Base-by-base conservation (phyloP, 495 filamentous ascomycete genomes). In the Penicillium odoratum region DNA sequence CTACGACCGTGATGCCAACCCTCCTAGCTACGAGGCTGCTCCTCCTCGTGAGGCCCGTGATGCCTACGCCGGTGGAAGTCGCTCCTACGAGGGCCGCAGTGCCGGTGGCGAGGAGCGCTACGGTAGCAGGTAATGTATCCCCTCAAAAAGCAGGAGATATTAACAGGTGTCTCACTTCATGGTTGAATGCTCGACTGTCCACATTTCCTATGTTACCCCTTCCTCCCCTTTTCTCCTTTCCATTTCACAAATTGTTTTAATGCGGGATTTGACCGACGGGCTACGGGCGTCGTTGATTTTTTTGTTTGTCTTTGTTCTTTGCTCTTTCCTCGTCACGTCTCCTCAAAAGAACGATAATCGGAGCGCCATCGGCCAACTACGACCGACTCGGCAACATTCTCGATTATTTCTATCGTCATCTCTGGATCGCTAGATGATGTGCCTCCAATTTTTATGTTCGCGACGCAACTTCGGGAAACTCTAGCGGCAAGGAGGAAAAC, bases 11-110 rank as follows among this genome's bases (percentile, higher is more conserved):
- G 62, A 65, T 40, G 62, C 62, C 55, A 65, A 61, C 49, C 51
- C 62, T 57, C 51, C 58, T 25, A 70, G 68, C 62, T 77, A 75
- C 61, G 86, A 87, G 25, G 62, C 83, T 51, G 85, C 81, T 60
- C 76, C 85, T 68, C 84, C 85, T 59, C 78, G 78, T 60, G 86
- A 87, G 36, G 72, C 74, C 59, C 84, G 88, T 57, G 87, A 86
- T 53, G 72, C 80, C 51, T 87, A 86, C 63, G 62, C 62, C 45
- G 65, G 72, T 56, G 65, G 62, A 33, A 60, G 73, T 64, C 71
- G 78, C 60, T 80, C 82, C 64, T 82, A 84, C 64, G 82, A 84
- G 51, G 64, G 68, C 48, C 77, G 75, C 62, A 70, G 75, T 68
- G 71, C 56, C 36, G 72, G 75, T 68, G 71, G 57, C 28, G 76